Conservation (phyloP, 495 filamentous ascomycete genomes). For the Neurospora sp. region DNA sequence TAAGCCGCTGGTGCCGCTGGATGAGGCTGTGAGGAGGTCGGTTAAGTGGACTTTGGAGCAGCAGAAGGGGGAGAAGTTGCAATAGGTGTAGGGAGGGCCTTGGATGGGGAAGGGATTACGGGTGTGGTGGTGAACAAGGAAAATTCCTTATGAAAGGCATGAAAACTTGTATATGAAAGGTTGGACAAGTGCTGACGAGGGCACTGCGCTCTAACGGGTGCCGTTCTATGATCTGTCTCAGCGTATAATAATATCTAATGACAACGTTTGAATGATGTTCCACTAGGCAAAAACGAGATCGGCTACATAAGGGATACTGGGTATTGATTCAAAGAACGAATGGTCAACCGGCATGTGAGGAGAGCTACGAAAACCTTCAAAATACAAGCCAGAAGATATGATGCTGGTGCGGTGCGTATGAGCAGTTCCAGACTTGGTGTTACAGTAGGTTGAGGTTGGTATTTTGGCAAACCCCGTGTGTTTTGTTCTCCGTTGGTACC, state of each 20-base stretch:
- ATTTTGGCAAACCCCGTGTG: not conserved
- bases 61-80: constrained; percentile 20
- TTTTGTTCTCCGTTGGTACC: not conserved
- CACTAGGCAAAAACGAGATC: not conserved
- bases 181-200: not conserved
- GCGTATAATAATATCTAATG: not conserved
- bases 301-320: not conserved
- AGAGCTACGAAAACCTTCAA: not conserved
- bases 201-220: not conserved
- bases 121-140: not conserved
- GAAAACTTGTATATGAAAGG: not conserved
- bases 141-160: not conserved
- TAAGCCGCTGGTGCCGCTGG: constrained; percentile 56
- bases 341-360: not conserved
- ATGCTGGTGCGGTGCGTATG: not conserved
- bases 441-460: not conserved
- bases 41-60: constrained; percentile 57
- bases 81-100: not conserved
- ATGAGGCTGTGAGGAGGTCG: constrained; percentile 62
- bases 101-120: not conserved
- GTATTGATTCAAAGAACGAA: not conserved
- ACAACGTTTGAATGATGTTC: not conserved
- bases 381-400: not conserved
- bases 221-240: not conserved
- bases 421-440: not conserved